Percentiles rank a stretch among this genome's conserved stretches.
Conservation (phyloP, 2,329 filamentous ascomycete genomes). For the Ceratocystis diversiconidia region DNA sequence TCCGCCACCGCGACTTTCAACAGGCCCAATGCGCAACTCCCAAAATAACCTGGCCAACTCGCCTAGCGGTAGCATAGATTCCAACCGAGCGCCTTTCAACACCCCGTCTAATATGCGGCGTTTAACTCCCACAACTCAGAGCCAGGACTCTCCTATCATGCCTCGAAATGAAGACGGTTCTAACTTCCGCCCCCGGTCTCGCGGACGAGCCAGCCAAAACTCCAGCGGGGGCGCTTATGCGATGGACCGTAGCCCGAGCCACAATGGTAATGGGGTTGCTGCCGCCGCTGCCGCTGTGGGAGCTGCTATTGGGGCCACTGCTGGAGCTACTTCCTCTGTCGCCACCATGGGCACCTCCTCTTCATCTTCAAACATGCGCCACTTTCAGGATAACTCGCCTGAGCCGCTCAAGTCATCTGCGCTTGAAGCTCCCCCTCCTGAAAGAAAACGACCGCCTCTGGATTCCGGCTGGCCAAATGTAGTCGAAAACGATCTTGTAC, state of each 20-base stretch:
- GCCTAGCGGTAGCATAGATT: conserved; percentile 39
- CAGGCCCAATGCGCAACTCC: conserved; percentile 22
- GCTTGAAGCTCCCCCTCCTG: conserved; percentile 38
- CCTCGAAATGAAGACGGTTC: conserved; percentile 36
- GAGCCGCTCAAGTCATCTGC: conserved; percentile 20
- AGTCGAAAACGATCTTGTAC: conserved; percentile 39
- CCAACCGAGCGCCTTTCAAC: conserved; percentile 28
- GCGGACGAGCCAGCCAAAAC: conserved; percentile 31
- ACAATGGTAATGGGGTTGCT: conserved; percentile 22
- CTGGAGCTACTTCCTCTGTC: background rate
- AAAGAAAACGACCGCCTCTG: conserved; percentile 54
- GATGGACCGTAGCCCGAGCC: background rate
- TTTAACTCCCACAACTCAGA: conserved; percentile 38
- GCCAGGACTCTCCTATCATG: conserved; percentile 39
- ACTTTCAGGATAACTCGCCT: conserved; percentile 15
- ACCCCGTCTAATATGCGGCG: conserved; percentile 33
- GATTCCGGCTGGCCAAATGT: conserved; percentile 40
- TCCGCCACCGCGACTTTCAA: conserved; percentile 28
- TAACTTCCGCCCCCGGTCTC: conserved; percentile 38
- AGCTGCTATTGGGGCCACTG: background rate
- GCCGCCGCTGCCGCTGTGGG: conserved; percentile 3
- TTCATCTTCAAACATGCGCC: conserved; percentile 2
- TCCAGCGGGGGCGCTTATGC: conserved; percentile 25
- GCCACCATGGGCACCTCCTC: background rate
- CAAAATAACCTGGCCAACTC: conserved; percentile 27